Base-by-base conservation (phyloP, 306 rosid genomes). In the Ormosia semicastrata region DNA sequence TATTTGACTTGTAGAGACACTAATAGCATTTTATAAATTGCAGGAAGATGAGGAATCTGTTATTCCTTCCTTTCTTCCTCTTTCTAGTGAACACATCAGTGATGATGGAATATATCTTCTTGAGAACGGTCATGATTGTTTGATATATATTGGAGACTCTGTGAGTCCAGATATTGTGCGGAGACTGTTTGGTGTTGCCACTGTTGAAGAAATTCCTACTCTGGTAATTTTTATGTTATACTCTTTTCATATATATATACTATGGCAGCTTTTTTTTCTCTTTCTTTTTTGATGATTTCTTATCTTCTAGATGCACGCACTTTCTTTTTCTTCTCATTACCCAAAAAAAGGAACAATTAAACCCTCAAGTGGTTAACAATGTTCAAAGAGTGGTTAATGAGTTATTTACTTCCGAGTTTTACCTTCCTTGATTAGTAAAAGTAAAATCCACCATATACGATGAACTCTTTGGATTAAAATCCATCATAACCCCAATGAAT, bases 101-200 rank as follows among this genome's bases (percentile, higher is more conserved):
- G 95, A 93, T 17, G 91, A 84, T 11, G 97, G 97, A 71, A 82
- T 95, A 76, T 95, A 95, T 92, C 98, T 95, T 87, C 94, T 95
- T 13, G 99, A 95, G 86, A 93, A 95, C 29, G 99, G 99, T 66
- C 90, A 87, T 58, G 97, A 95, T 80, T 91, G 99, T 86, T 93
- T 92, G 82, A 85, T 93, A 86, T 93, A 90, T 73, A 46, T 89
- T 75, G 98, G 99, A 68, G 92, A 82, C 83, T 81, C 88, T 39
- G 99, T 83, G 77, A 91, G 74, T 84, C 67, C 87, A 37, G 89
- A 88, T 58, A 84, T 76, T 52, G 81, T 95, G 86, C 88, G 85
- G 77, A 90, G 84, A 85, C 84, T 95, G 71, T 95, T 95, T 80
- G 91, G 96, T 71, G 85, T 92, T 83, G 47, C 89, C 78, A 81